These are phyloP conservation scores for Aspergillus nidulans DNA, from an alignment of 495 filamentous ascomycete genomes.

Conservation along the genomic window DNA sequence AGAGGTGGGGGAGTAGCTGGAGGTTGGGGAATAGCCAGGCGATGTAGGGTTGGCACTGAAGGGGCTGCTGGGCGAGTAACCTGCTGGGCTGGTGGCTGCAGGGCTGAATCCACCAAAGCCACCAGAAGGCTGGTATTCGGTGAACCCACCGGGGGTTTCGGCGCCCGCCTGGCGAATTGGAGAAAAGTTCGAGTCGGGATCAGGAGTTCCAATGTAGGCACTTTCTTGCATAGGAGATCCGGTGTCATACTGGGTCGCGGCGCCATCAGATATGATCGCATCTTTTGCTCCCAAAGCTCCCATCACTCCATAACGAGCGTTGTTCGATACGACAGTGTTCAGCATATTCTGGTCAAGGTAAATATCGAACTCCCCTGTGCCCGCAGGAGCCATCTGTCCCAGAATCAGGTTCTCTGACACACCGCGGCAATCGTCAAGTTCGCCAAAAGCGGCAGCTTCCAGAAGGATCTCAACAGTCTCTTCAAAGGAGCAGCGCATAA, in stretches of 20 bases:
- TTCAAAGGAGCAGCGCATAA: conserved; percentile 99
- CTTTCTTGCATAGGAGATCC: conserved; percentile 82
- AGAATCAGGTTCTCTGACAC: conserved; percentile 99
- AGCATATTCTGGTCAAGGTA: conserved; percentile 91
- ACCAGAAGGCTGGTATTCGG: conserved; percentile 50
- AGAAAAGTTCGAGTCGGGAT: conserved; percentile 80
- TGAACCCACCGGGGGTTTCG: conserved; percentile 74
- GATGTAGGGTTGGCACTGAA: conserved; percentile 76
- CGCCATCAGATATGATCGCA: conserved; percentile 65
- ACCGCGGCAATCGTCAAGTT: conserved; percentile 95
- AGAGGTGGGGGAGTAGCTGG: conserved; percentile 60
- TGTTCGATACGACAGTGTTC: conserved; percentile 88
- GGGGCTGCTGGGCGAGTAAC: conserved; percentile 68
- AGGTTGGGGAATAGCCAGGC: conserved; percentile 70
- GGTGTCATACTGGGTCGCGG: conserved; percentile 90
- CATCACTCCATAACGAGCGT: conserved; percentile 74
- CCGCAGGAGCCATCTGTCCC: conserved; percentile 92
- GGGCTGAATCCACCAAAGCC: conserved; percentile 61
- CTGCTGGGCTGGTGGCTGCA: conserved; percentile 61
- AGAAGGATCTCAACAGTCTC: conserved; percentile 98
- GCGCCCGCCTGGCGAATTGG: conserved; percentile 75
- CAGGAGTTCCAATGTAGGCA: conserved; percentile 68
- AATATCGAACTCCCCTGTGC: conserved; percentile 91
- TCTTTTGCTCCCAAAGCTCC: conserved; percentile 70
- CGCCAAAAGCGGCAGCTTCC: conserved; percentile 88